These are phyloP conservation scores for Vaccinium darrowii DNA, from an alignment of 148 eudicot genomes.

Conservation along the genomic window DNA sequence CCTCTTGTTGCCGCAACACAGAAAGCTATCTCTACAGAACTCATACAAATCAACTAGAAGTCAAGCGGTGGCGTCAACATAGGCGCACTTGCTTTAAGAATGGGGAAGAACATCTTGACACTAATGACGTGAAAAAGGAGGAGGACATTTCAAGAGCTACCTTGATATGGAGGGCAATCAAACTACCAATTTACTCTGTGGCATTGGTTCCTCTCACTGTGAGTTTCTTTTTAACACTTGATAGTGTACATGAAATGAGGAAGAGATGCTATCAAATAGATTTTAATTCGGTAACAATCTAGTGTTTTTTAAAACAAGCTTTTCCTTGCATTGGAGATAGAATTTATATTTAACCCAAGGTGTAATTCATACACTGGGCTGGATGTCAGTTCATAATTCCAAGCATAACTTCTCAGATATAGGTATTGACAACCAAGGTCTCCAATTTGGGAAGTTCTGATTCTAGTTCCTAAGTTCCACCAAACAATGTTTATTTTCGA, in stretches of 20 bases:
- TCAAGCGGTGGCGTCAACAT: slow-evolving; percentile 11
- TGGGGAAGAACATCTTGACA: slow-evolving; percentile 22
- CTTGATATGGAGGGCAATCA: slow-evolving; percentile 93
- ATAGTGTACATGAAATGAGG: background rate
- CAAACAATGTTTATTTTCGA: too few relatives aligned
- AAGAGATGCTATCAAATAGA: background rate
- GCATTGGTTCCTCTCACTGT: slow-evolving; percentile 93
- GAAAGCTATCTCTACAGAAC: slow-evolving; percentile 9
- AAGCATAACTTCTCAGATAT: too few relatives aligned
- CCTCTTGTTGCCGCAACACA: slow-evolving; percentile 5
- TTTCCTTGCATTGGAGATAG: background rate
- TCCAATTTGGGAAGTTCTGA: too few relatives aligned
- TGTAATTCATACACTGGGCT: too few relatives aligned
- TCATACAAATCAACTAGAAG: slow-evolving; percentile 11
- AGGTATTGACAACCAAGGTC: too few relatives aligned
- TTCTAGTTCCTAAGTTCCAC: too few relatives aligned
- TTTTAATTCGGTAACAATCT: background rate
- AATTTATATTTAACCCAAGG: too few relatives aligned
- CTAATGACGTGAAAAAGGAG: slow-evolving; percentile 31
- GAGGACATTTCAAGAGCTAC: slow-evolving; percentile 58
- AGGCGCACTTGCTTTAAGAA: slow-evolving; percentile 18
- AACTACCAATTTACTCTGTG: slow-evolving; percentile 86
- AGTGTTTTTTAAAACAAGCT: background rate
- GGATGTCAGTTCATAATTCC: too few relatives aligned
- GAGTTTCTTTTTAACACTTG: slow-evolving; percentile 28